These are phyloP conservation scores for Pelargonium hybrid DNA, from an alignment of 441 rosid species.

Conservation along the genomic window DNA sequence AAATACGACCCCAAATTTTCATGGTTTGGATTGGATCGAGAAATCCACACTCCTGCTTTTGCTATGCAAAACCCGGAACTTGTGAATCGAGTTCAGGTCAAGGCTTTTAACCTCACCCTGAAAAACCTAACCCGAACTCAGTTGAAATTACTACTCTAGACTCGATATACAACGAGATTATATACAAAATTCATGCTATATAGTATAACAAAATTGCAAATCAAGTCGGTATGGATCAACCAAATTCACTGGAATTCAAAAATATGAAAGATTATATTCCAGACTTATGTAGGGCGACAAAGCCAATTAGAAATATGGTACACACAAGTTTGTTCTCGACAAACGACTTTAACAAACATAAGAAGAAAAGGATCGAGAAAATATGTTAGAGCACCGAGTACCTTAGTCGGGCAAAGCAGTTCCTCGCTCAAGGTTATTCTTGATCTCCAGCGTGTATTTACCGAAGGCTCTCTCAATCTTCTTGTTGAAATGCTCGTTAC, in stretches of 20 bases:
- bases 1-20: no score
- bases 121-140: no score
- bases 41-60: no score
- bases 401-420: conserved; percentile 85
- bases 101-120: no score
- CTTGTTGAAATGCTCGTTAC: conserved; percentile 94
- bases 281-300: background rate
- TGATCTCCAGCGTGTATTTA: conserved; percentile 77
- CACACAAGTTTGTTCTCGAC: background rate
- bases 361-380: background rate
- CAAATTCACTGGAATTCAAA: background rate
- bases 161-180: no score
- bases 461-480: conserved; percentile 90
- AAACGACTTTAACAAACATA: background rate
- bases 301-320: background rate
- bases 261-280: background rate
- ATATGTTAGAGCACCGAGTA: conserved; percentile 8
- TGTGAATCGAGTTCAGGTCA: no score
- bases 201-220: no score
- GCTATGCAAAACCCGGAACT: no score
- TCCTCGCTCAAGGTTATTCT: conserved; percentile 89
- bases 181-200: no score
- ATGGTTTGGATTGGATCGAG: no score
- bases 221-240: no score
- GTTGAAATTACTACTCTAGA: no score